Evolutionary conservation across 495 filamentous ascomycete species (phyloP), one percentile per base, ranked within the genome.

Genomic region (Penicillium cinerascens): DNA sequence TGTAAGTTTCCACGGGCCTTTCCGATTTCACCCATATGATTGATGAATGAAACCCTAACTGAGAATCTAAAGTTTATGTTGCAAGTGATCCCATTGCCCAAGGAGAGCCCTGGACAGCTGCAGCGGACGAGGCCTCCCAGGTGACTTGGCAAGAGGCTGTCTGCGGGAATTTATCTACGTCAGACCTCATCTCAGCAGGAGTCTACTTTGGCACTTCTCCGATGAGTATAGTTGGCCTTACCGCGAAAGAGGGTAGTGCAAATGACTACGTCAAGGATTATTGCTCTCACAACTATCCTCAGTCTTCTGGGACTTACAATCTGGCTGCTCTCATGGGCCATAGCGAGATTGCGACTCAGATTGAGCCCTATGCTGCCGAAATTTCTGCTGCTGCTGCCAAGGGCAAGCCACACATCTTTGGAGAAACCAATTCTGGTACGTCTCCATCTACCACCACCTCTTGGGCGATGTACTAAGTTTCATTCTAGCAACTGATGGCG

Each of bases 231-330:
- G 68, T 69, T 0, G 71, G 76, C 20, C 63, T 83, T 21, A 74
- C 78, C 10, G 76, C 71, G 0, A 65, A 71, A 20, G 81, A 84
- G 35, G 66, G 70, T 0, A 77, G 70, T 0, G 72, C 75, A 1
- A 73, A 70, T 54, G 63, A 41, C 9, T 80, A 78, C 41, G 73
- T 84, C 25, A 71, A 76, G 42, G 65, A 75, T 35, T 84, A 82
- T 56, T 76, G 78, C 29, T 79, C 79, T 40, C 81, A 84, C 59
- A 82, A 83, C 55, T 85, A 84, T n/a, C n/a, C n/a, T n/a, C n/a
- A n/a, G n/a, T n/a, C n/a, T n/a, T n/a, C n/a, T n/a, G n/a, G n/a
- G n/a, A n/a, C n/a, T n/a, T n/a, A n/a, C n/a, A n/a, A n/a, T n/a
- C n/a, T n/a, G n/a, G n/a, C n/a, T n/a, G n/a, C n/a, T n/a, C n/a